Base-by-base conservation (phyloP, 331 rosid genomes). In the Pyracantha coccinea region DNA sequence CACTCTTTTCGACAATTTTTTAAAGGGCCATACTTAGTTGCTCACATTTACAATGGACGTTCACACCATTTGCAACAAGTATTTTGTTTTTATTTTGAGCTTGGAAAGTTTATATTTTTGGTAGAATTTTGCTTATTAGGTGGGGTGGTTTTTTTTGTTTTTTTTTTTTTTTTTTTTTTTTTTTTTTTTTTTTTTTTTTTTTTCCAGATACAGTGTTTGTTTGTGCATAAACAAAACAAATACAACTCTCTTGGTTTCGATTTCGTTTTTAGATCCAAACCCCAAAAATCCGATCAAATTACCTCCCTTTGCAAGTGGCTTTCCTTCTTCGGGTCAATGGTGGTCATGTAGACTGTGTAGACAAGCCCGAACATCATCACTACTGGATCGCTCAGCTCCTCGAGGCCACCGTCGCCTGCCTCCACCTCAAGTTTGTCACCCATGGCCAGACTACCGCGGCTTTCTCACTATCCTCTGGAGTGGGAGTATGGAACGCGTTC, bases 341-440 rank as follows among this genome's bases (percentile, higher is more conserved):
- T 95, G 1, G 98, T 93, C 3, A 97, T 96, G 79, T 93, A 93
- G 16, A 93, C 97, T 0, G 97, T 93, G 91, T 93, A 93, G 68
- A 93, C 98, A 80, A 93, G 72, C 0, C 97, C 98, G 45, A 91
- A 93, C 0, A 94, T 93, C 96, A 93, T 76, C 79, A 93, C 20
- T 94, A 94, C 88, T 71, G 91, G 88, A 71, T 94, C 64, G 98
- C 93, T 19, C 97, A 94, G 85, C 97, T 94, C 24, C 86, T 88
- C 6, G 97, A 96, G 8, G 83, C 97, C 83, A 68, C 83, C 41
- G 88, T 86, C 7, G 98, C 97, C 5, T 83, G 86, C 83, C 29
- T 82, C 64, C 93, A 91, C 53, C 96, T 91, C 7, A 29, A 32
- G 77, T 85, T 88, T 74, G 93, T 55, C 52, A 91, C 98, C 65